Base-by-base conservation (phyloP, 148 eudicot species). In the Arbutus unedo region DNA sequence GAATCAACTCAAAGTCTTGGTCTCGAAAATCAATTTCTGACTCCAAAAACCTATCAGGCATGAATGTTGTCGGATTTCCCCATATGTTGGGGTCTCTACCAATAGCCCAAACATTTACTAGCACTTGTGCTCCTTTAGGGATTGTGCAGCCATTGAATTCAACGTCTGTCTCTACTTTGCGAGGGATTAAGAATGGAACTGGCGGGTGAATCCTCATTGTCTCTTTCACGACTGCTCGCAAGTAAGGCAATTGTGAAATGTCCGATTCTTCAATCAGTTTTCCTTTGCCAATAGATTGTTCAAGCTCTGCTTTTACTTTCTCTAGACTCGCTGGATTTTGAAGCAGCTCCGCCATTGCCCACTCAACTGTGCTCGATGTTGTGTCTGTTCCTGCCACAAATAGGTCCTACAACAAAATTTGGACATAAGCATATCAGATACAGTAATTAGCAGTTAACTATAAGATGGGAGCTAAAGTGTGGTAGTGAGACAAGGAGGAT, bases 1-100 rank as follows among this genome's bases (percentile, higher is more conserved):
- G 78, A 56, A 81, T 55, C 10, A 73, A 71, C 70, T 81, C 83
- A 44, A 81, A 81, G 44, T 81, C 78, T 14, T n/a, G 78, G 14
- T 54, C 72, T 14, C 78, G 67, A 25, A 72, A 41, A 55, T 81
- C 78, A 14, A 54, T 45, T 53, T 76, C 72, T 2, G 70, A 78
- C 7, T 59, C 56, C 81, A 59, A 78, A 25, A 78, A 78, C 8
- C 81, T 56, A 23, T 78, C 81, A 13, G 81, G 81, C 53, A 57
- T 78, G 51, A 78, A 78, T 0, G 3, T 6, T 3, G 70, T 57
- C 15, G 81, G 51, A 9, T 57, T n/a, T 44, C 5, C 23, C 81
- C 81, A 78, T 3, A 43, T 4, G 81, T 38, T 78, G 2, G 68
- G 70, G 51, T 78, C 81, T 7, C 41, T 47, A 16, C 81, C 81